phyloP scores from a whole-genome alignment of 768 basidiomycete species.

The Mycena leptocephala region DNA sequence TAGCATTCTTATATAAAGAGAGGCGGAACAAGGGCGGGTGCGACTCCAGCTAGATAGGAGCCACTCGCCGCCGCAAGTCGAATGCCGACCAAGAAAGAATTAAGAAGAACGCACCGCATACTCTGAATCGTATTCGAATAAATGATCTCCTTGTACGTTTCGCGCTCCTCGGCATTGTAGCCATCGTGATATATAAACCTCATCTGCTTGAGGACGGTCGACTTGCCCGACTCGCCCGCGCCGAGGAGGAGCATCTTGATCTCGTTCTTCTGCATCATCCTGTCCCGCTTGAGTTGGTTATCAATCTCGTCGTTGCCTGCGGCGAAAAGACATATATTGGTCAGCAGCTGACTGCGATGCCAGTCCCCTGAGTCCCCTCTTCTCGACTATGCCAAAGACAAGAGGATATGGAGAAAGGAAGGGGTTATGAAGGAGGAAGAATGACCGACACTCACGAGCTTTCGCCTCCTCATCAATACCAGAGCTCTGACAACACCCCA shows the following conservation, averaged over 20 bases:
- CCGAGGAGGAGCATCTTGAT: constrained; percentile 97
- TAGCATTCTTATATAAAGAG: too few relatives aligned
- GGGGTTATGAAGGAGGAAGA: neutral
- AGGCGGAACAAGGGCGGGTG: too few relatives aligned
- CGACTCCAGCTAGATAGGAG: too few relatives aligned
- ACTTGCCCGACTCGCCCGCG: constrained; percentile 98
- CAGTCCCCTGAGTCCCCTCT: neutral
- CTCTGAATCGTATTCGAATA: constrained; percentile 95
- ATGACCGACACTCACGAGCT: constrained; percentile 77
- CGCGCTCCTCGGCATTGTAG: constrained; percentile 90
- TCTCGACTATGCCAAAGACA: too few relatives aligned
- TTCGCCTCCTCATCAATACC: constrained; percentile 86
- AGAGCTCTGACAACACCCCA: constrained; percentile 87
- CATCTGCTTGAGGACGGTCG: constrained; percentile 97
- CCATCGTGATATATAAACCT: constrained; percentile 95
- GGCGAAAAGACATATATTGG: too few relatives aligned
- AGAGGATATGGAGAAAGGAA: neutral
- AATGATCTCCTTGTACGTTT: constrained; percentile 96
- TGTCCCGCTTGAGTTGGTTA: constrained; percentile 91
- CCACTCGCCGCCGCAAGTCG: too few relatives aligned
- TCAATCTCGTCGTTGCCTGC: constrained; percentile 98
- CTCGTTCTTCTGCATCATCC: constrained; percentile 92
- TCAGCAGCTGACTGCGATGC: too few relatives aligned
- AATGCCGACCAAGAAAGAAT: neutral
- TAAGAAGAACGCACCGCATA: constrained; percentile 78